Conservation (phyloP, 2,329 filamentous ascomycete genomes). For the Fusarium acutatum region DNA sequence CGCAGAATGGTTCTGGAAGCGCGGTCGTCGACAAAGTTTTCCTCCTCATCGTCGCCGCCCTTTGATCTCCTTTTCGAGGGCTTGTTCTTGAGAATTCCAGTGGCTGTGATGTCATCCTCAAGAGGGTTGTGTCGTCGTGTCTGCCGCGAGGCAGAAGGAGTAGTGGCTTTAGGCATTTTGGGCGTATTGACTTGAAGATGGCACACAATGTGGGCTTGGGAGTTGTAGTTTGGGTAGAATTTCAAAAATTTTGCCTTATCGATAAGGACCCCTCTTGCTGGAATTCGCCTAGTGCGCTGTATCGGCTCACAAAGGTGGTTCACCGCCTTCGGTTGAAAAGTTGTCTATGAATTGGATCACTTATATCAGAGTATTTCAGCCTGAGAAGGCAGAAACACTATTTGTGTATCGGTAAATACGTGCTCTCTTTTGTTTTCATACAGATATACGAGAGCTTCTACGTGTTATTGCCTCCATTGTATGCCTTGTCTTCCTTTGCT, state of each 20-base stretch:
- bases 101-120: slow-evolving; percentile 82
- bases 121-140: slow-evolving; percentile 87
- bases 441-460: not conserved
- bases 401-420: not conserved
- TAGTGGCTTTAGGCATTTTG: slow-evolving; percentile 82
- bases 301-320: slow-evolving; percentile 16
- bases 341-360: not conserved
- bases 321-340: slow-evolving; percentile 44
- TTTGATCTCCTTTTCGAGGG: slow-evolving; percentile 75
- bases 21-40: slow-evolving; percentile 85
- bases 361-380: not conserved
- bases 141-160: slow-evolving; percentile 64
- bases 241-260: slow-evolving; percentile 52
- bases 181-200: slow-evolving; percentile 29
- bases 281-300: slow-evolving; percentile 39
- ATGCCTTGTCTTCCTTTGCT: not conserved
- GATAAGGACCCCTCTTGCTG: slow-evolving; percentile 50
- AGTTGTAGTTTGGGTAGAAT: slow-evolving; percentile 38
- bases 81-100: slow-evolving; percentile 76
- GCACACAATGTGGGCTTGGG: slow-evolving; percentile 41
- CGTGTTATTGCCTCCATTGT: too few relatives aligned
- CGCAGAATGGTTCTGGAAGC: slow-evolving; percentile 88
- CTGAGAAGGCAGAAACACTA: not conserved
- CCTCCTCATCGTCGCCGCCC: slow-evolving; percentile 67
- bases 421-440: not conserved